Conservation (phyloP, 2,329 filamentous ascomycete species). For the Aureobasidium sp. region DNA sequence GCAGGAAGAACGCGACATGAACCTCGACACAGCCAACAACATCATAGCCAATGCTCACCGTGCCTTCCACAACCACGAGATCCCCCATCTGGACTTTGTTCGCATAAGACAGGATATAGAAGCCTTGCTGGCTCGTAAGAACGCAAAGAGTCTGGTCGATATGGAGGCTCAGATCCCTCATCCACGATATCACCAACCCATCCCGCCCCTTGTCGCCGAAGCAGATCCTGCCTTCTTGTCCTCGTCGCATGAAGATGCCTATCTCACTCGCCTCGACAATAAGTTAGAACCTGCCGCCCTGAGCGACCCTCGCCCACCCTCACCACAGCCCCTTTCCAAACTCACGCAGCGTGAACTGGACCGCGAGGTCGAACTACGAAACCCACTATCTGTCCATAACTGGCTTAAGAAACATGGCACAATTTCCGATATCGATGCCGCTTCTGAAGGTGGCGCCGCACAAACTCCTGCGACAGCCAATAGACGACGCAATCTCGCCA, state of each 20-base stretch:
- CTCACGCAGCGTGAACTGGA: slow-evolving; percentile 43
- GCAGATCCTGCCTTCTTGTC: slow-evolving; percentile 61
- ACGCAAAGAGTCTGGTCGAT: slow-evolving; percentile 27
- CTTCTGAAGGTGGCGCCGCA: slow-evolving; percentile 55
- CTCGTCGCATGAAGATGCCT: slow-evolving; percentile 65
- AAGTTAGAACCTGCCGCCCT: slow-evolving; percentile 42
- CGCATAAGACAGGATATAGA: slow-evolving; percentile 29
- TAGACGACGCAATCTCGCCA: slow-evolving; percentile 27
- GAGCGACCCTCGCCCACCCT: slow-evolving; percentile 29
- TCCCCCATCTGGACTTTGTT: slow-evolving; percentile 27
- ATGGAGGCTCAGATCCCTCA: slow-evolving; percentile 38
- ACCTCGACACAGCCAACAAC: slow-evolving; percentile 25
- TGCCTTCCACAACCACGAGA: slow-evolving; percentile 28
- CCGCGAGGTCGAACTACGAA: slow-evolving; percentile 52
- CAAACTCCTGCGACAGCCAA: slow-evolving; percentile 65
- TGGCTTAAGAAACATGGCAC: slow-evolving; percentile 55
- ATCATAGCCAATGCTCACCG: slow-evolving; percentile 29
- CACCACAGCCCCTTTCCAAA: slow-evolving; percentile 36
- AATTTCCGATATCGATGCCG: slow-evolving; percentile 18
- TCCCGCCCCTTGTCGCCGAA: slow-evolving; percentile 43
- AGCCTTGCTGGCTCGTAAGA: slow-evolving; percentile 25
- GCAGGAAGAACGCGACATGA: slow-evolving; percentile 22
- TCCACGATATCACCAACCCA: slow-evolving; percentile 24
- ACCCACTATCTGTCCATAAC: slow-evolving; percentile 89
- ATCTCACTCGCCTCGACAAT: slow-evolving; percentile 59